Base-by-base conservation (phyloP, 371 early-diverging fungal species). In the Haplosporangium sp. region DNA sequence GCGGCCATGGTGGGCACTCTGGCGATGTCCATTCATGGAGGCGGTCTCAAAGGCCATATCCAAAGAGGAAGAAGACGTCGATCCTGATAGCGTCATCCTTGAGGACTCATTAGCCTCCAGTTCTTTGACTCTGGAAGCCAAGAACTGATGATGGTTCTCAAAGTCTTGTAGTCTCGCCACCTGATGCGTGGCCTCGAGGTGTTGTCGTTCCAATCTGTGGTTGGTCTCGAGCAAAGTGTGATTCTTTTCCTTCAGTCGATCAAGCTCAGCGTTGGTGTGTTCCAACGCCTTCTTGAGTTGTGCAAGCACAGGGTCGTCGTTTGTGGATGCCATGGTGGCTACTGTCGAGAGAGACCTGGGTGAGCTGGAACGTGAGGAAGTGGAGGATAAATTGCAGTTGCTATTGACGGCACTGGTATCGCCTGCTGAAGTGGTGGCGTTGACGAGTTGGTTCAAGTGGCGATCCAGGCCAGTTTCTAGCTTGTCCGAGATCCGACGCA, bases 401-500 rank as follows among this genome's bases (percentile, higher is more conserved):
- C n/a, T 10, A 10, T 50, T 50, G 50, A 9, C 18, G 9, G 16
- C 6, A 5, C 54, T 56, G 36, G 43, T 55, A 16, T n/a, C n/a
- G 38, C 37, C 60, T n/a, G 56, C 8, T 6, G 50, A 6, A 16
- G 51, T 38, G 18, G 18, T 40, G 6, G 52, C 36, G 10, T 51
- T 16, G 5, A 52, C 58, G 16, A 62, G 20, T 47, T 69, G 69
- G 45, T 63, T 69, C 21, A 67, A 54, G 48, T 61, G 68, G 38
- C 55, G 52, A 43, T 67, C 68, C 8, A 69, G 58, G 2, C 59
- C 69, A 5, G 69, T 62, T 47, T 69, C 69, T 45, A 62, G 47
- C 42, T 58, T 69, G 46, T 69, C 69, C 2, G 63, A 40, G 38
- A 69, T 63, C 10, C 63, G 63, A 20, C 57, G 69, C 52, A 69